Evolutionary conservation across 495 filamentous ascomycete species (phyloP), one percentile per base, ranked within the genome.

Genomic region (Penicillium fimorum): DNA sequence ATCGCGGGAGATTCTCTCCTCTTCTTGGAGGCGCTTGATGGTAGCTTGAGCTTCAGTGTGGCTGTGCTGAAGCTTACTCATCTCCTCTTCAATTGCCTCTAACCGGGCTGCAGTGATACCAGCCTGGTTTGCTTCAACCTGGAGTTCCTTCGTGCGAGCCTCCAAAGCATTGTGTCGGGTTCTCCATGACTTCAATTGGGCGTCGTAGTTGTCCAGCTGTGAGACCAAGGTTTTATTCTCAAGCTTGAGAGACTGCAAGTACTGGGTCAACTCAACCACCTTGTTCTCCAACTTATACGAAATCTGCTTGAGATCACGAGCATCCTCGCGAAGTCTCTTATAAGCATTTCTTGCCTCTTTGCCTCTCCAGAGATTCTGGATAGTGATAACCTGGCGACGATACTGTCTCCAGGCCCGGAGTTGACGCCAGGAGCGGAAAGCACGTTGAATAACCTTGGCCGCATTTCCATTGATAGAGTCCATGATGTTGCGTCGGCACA

Each of bases 271-370:
- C 75, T 99, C 95, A 51, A 97, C 90, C 53, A 98, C 94, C 83
- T 98, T 97, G 79, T 97, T 97, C 79, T 97, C 95, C 65, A 98
- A 75, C 78, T 95, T 97, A 77, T 97, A 97, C 13, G 92, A 97
- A 60, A 98, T 98, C 70, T 97, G 91, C 77, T 96, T 96, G 63
- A 98, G 83, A 79, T 98, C 94, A 65, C 95, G 88, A 38, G 94
- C 92, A 70, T 98, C 95, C 70, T 96, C 93, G 48, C 95, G 89
- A 51, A 96, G 72, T 42, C 70, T 84, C 83, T 96, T 97, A 79
- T 98, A 98, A 48, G 80, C 83, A 50, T 79, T 81, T 56, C 95
- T 82, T 52, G 94, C 95, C 59, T 77, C 62, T 75, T 82, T 94
- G 60, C 92, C 94, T 66, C 95, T 84, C 92, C 92, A 97, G 60